Percentiles rank a stretch among this genome's conserved stretches.
phyloP scores from a whole-genome alignment of 768 basidiomycete genomes.

The Auriscalpium orientale region DNA sequence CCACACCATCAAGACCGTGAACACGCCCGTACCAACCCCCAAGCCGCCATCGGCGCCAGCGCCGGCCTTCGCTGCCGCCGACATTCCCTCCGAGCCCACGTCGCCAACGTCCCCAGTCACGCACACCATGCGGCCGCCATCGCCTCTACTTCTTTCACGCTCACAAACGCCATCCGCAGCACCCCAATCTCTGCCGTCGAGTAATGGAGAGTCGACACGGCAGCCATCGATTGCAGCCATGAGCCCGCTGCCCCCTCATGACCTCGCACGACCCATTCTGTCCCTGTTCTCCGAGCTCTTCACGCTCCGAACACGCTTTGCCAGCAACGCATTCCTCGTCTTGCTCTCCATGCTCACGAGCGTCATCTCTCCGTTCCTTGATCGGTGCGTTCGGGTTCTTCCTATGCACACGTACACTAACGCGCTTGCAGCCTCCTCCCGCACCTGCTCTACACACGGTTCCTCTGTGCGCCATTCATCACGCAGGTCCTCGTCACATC shows the following conservation, averaged over 20 bases:
- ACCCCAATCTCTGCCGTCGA: constrained; percentile 3
- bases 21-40: constrained; percentile 18
- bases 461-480: constrained; percentile 46
- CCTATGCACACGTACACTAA: not conserved
- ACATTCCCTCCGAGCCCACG: not conserved
- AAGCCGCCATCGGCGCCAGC: not conserved
- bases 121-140: not conserved
- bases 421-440: constrained; percentile 53
- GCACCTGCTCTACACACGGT: constrained; percentile 48
- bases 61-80: not conserved
- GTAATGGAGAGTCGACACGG: not conserved
- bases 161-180: too few relatives aligned
- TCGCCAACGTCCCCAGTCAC: not conserved
- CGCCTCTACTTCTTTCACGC: too few relatives aligned
- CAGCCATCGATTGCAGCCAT: not conserved
- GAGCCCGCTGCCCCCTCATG: constrained; percentile 1
- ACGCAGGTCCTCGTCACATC: constrained; percentile 45
- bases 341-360: constrained; percentile 38
- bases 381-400: constrained; percentile 37
- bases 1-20: constrained; percentile 58
- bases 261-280: constrained; percentile 38
- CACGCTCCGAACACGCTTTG: constrained; percentile 37
- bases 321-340: constrained; percentile 39
- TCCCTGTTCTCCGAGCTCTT: constrained; percentile 44
- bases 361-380: constrained; percentile 47